A percentile compares a stretch with the other conserved stretches of the same genome.
Conservation (phyloP, 2,329 filamentous ascomycete genomes). For the Dactylellina drechsleri region DNA sequence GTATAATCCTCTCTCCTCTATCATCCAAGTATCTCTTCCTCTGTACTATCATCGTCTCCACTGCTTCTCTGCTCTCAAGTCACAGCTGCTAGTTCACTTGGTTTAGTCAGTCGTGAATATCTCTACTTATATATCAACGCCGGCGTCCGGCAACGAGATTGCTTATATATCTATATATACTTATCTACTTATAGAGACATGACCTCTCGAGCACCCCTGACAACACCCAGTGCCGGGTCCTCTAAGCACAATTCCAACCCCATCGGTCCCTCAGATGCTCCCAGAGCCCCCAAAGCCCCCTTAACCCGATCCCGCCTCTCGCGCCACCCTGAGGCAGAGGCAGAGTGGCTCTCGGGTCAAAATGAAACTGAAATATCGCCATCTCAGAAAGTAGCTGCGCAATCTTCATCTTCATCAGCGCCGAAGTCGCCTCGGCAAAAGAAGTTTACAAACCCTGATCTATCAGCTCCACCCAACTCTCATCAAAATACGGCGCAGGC, state of each 20-base stretch:
- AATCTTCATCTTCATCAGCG: not conserved
- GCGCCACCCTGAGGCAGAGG: slow-evolving; percentile 4
- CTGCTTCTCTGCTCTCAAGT: no score
- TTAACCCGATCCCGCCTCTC: slow-evolving; percentile 13
- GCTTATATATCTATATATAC: no score
- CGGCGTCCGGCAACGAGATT: no score
- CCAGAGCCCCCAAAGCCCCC: not conserved
- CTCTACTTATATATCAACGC: no score
- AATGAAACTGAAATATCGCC: not conserved
- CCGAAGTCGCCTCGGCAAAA: slow-evolving; percentile 6
- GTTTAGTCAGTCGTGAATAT: no score
- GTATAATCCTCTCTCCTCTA: no score
- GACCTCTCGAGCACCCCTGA: not conserved
- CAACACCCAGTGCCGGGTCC: slow-evolving; percentile 15
- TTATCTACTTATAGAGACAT: not conserved
- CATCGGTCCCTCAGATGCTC: not conserved
- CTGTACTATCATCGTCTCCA: no score
- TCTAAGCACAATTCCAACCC: slow-evolving; percentile 1
- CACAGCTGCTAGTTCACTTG: no score
- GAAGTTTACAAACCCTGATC: slow-evolving; percentile 2
- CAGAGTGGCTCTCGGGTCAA: slow-evolving; percentile 6
- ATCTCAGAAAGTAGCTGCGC: not conserved
- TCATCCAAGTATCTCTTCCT: no score
- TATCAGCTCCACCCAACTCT: not conserved
- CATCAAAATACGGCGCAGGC: slow-evolving; percentile 23